Evolutionary conservation across 345 rosid species (phyloP).

Genomic region (Gossypium stocksii): DNA sequence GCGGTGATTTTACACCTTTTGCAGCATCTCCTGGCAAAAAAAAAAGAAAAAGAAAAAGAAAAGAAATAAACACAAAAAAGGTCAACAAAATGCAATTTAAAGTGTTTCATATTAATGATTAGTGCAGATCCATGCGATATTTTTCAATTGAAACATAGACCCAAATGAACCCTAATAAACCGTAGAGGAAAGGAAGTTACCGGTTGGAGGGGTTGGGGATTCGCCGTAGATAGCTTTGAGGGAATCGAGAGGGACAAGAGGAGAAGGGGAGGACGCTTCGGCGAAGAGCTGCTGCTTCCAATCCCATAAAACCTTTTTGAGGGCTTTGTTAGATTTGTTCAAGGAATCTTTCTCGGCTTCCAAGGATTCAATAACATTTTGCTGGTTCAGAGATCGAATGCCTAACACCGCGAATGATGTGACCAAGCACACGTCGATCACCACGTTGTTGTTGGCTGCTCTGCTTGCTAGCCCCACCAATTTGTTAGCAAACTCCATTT

Average conservation of each 20-base stretch:
- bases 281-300: conserved; percentile 87
- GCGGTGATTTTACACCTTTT: conserved; percentile 23
- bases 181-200: conserved; percentile 20
- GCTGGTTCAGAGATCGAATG: conserved; percentile 59
- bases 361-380: conserved; percentile 52
- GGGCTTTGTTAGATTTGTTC: conserved; percentile 45
- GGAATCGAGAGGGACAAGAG: conserved; percentile 57
- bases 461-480: conserved; percentile 30
- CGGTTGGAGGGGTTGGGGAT: conserved; percentile 29
- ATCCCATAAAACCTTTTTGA: conserved; percentile 68
- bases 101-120: not conserved
- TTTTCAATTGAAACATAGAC: not conserved
- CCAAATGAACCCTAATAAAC: not conserved
- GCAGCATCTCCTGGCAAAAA: conserved; percentile 27
- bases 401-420: conserved; percentile 48
- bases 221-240: conserved; percentile 81
- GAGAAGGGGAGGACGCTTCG: conserved; percentile 45
- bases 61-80: not conserved
- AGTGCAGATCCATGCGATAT: not conserved
- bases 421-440: conserved; percentile 50
- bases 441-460: conserved; percentile 55
- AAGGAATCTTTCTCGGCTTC: conserved; percentile 54
- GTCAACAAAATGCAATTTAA: too few species aligned
- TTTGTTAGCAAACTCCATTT: conserved; percentile 39
- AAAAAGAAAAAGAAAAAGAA: too few species aligned